Evolutionary conservation across 1,139 yeast species (phyloP), one percentile per base, ranked within the genome.

Genomic region (Candida glucosophila): DNA sequence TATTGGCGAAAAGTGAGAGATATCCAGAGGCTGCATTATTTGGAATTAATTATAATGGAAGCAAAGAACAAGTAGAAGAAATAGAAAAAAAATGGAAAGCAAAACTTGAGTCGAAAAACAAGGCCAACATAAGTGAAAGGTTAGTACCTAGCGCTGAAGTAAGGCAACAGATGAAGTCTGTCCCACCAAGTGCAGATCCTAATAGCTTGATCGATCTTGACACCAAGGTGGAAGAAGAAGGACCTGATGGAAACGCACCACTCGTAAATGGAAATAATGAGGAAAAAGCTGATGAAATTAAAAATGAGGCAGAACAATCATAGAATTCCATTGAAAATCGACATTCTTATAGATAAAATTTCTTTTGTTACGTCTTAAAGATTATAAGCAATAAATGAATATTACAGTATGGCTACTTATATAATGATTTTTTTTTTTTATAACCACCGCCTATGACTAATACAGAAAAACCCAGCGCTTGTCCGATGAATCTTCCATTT

Each of bases 11-110:
- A 47, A 72, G 86, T 33, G 83, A 73, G 27, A 73, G 94, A 49
- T 66, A 62, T 34, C 66, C 94, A 3, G 98, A 90, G 53, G 96
- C 96, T 15, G 73, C 95, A 3, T 52, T 90, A 33, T 70, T 90
- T 39, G 85, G 82, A 19, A 63, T 72, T 26, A 79, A 92, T 26
- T 90, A 85, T 48, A 68, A 70, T 29, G 22, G 24, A 17, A 49
- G 56, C 14, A 40, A 43, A 8, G 43, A 38, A 4, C 55, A 56
- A 23, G 48, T 73, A 22, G 53, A 59, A 17, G 58, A 59, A 17
- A 55, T 73, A 17, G 67, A 82, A 24, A 56, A 58, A 16, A 51
- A 58, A 30, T 88, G 97, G 96, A 82, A 80, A 52, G 51, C 59
- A 8, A 53, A 63, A 22, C 65, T 88, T 35, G 46, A 33, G 4